Conservation (phyloP, 257 asterid species). For the Echites panduratus region DNA sequence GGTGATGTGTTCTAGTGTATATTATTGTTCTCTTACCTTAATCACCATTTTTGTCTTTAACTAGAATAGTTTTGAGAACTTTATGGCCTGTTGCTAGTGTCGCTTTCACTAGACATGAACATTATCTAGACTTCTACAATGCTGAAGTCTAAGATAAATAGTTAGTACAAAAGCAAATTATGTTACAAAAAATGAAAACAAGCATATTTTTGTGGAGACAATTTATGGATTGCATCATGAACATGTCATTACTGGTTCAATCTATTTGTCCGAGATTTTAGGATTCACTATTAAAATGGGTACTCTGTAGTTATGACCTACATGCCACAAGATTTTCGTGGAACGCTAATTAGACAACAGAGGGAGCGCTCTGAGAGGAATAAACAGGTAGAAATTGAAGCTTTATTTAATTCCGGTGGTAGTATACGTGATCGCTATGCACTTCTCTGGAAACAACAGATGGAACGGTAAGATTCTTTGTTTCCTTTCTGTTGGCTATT, state of each 20-base stretch:
- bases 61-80: not conserved
- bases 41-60: not conserved
- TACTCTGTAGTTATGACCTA: conserved; percentile 79
- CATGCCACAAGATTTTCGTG: conserved; percentile 98
- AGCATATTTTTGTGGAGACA: not conserved
- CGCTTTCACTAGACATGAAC: not conserved
- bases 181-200: not conserved
- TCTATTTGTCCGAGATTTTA: not conserved
- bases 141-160: not conserved
- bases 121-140: not conserved
- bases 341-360: conserved; percentile 88
- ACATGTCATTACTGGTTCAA: not conserved
- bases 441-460: conserved; percentile 89
- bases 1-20: not conserved
- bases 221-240: not conserved
- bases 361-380: conserved; percentile 98
- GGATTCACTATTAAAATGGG: not conserved
- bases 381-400: conserved; percentile 82
- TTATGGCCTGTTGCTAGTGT: not conserved
- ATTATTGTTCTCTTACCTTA: not conserved
- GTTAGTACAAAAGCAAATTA: not conserved
- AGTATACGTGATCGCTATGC: conserved; percentile 79
- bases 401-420: conserved; percentile 75
- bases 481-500: conserved; percentile 5
- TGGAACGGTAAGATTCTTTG: conserved; percentile 59